Evolutionary conservation across 306 rosid species (phyloP).

Genomic region (Heteromeles arbutifolia): DNA sequence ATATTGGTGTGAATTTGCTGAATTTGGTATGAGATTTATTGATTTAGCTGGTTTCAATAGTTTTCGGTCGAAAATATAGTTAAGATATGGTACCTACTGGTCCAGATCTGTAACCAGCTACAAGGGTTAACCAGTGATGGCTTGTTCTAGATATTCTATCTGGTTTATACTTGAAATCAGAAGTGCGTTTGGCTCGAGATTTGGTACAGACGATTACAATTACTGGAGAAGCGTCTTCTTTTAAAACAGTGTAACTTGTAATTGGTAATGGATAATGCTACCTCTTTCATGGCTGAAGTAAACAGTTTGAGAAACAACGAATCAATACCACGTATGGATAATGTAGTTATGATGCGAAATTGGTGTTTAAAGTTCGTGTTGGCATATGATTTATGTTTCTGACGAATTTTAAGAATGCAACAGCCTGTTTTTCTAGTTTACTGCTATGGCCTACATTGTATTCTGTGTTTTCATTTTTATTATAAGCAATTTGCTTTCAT

Average conservation of each 20-base stretch:
- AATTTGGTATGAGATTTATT: not conserved
- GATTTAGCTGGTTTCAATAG: not conserved
- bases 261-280: not conserved
- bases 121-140: not conserved
- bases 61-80: constrained; percentile 5
- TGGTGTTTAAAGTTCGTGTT: not conserved
- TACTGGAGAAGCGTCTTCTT: not conserved
- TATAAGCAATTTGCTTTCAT: constrained; percentile 3
- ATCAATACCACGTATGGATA: not conserved
- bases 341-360: not conserved
- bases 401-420: not conserved
- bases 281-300: not conserved
- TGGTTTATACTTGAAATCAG: not conserved
- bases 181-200: not conserved
- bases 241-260: not conserved
- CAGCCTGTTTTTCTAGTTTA: not conserved
- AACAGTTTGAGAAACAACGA: too few species aligned
- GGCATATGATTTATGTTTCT: not conserved
- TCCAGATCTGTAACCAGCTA: constrained; percentile 44
- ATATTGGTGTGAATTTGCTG: not conserved
- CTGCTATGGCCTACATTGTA: not conserved
- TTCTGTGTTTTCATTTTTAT: constrained; percentile 6
- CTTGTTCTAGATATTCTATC: constrained; percentile 14
- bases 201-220: not conserved
- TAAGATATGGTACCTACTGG: constrained; percentile 2